Evolutionary conservation across 176 grass and related monocot genomes (phyloP).

Genomic region (Neostapfia colusana): DNA sequence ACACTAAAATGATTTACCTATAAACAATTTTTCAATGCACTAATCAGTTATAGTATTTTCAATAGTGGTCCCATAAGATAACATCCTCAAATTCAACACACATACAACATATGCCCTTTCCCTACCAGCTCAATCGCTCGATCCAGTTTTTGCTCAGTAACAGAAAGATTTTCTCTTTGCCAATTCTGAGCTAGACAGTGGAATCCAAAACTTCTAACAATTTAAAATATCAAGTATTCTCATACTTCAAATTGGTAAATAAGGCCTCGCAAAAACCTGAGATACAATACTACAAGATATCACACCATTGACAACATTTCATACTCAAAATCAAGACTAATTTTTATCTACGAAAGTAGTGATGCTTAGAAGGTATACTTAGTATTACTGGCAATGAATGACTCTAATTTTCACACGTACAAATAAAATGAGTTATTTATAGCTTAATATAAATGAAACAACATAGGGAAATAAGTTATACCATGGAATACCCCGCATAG

Average conservation of each 20-base stretch:
- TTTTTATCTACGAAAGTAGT: slow-evolving; percentile 1
- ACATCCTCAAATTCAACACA: not conserved
- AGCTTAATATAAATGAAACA: slow-evolving; percentile 17
- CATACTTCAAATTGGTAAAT: not conserved
- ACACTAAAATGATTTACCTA: not conserved
- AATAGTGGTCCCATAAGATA: not conserved
- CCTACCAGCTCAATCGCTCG: not conserved
- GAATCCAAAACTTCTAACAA: not conserved
- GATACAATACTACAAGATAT: not conserved
- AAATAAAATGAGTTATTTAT: slow-evolving; percentile 11
- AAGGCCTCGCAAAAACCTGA: not conserved
- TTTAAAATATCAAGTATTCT: not conserved
- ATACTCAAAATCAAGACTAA: slow-evolving; percentile 7
- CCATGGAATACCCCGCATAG: slow-evolving; percentile 80
- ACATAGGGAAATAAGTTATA: slow-evolving; percentile 34
- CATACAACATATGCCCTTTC: not conserved
- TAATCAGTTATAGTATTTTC: not conserved
- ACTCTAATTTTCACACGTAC: not conserved
- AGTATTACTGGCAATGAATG: not conserved
- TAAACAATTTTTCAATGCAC: not conserved
- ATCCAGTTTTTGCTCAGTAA: slow-evolving; percentile 3
- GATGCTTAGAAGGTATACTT: not conserved
- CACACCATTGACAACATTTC: not conserved
- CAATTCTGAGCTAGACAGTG: not conserved
- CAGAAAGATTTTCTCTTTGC: not conserved